Conservation (phyloP, 1,139 yeast species). For the Taphrina confusa region DNA sequence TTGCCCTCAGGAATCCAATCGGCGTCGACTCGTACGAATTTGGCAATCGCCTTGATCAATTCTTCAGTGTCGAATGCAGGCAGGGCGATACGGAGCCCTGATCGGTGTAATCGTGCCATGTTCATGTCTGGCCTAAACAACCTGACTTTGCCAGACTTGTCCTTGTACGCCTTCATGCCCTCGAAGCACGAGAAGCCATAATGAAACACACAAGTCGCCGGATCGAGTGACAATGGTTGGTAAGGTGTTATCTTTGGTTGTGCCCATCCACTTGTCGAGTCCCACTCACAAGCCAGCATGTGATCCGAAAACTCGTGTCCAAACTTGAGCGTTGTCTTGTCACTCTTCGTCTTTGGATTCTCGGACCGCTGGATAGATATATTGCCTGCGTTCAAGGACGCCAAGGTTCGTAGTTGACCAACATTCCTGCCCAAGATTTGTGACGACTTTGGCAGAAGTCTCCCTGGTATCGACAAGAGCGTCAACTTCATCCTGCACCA, state of each 20-base stretch:
- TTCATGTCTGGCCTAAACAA: constrained; percentile 89
- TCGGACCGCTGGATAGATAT: constrained; percentile 60
- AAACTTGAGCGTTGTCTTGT: constrained; percentile 76
- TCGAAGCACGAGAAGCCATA: constrained; percentile 94
- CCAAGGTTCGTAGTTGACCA: constrained; percentile 4
- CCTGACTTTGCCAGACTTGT: constrained; percentile 62
- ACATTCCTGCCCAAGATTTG: too few relatives aligned
- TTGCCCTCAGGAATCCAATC: constrained; percentile 76
- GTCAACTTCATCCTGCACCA: too few relatives aligned
- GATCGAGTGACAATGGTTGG: constrained; percentile 73
- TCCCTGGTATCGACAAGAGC: background rate
- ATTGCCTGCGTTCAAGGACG: constrained; percentile 64
- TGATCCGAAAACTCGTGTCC: constrained; percentile 91
- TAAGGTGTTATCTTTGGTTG: constrained; percentile 83
- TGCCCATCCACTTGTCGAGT: constrained; percentile 74
- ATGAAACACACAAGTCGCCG: constrained; percentile 86
- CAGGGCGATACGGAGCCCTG: constrained; percentile 82
- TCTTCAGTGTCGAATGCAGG: constrained; percentile 82
- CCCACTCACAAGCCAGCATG: constrained; percentile 88
- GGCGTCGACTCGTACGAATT: constrained; percentile 71
- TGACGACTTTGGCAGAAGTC: background rate
- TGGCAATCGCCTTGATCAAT: constrained; percentile 69
- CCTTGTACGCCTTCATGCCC: constrained; percentile 87
- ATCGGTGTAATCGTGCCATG: constrained; percentile 85
- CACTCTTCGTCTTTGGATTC: constrained; percentile 63